phyloP scores from a whole-genome alignment of 208 protist genomes.

The Trypanosoma platydactyli region DNA sequence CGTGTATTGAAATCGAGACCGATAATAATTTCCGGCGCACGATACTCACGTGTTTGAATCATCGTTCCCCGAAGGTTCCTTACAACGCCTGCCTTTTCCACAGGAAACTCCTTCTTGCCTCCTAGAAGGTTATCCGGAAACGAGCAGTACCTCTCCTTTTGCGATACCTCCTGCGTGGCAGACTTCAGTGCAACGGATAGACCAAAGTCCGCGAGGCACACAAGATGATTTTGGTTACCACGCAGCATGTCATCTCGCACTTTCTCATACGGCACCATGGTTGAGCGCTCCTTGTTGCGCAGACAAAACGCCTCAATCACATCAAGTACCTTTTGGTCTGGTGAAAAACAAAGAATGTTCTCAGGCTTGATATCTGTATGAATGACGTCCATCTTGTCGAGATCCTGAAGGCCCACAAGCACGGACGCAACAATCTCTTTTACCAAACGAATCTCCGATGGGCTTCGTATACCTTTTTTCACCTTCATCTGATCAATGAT shows the following conservation, averaged over 20 bases:
- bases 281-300: slow-evolving; percentile 46
- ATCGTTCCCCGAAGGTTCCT: slow-evolving; percentile 60
- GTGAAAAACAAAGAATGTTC: slow-evolving; percentile 76
- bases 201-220: slow-evolving; percentile 78
- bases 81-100: slow-evolving; percentile 51
- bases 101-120: slow-evolving; percentile 64
- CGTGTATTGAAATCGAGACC: slow-evolving; percentile 85
- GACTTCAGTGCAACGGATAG: slow-evolving; percentile 71
- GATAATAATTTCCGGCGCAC: slow-evolving; percentile 88
- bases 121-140: slow-evolving; percentile 41
- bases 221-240: slow-evolving; percentile 51
- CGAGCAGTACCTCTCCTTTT: slow-evolving; percentile 4
- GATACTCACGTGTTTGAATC: slow-evolving; percentile 93
- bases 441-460: slow-evolving; percentile 63
- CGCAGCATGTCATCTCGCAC: slow-evolving; percentile 17
- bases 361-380: slow-evolving; percentile 94
- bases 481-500: slow-evolving; percentile 70
- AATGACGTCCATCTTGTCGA: slow-evolving; percentile 77
- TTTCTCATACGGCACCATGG: slow-evolving; percentile 30
- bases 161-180: slow-evolving; percentile 12
- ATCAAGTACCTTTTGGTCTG: slow-evolving; percentile 59
- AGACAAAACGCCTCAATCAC: slow-evolving; percentile 69
- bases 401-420: slow-evolving; percentile 64
- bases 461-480: slow-evolving; percentile 39
- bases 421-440: slow-evolving; percentile 78